These are phyloP conservation scores for Phaeophleospora eucalypticola DNA, from an alignment of 2,329 filamentous ascomycete genomes.

Conservation along the genomic window DNA sequence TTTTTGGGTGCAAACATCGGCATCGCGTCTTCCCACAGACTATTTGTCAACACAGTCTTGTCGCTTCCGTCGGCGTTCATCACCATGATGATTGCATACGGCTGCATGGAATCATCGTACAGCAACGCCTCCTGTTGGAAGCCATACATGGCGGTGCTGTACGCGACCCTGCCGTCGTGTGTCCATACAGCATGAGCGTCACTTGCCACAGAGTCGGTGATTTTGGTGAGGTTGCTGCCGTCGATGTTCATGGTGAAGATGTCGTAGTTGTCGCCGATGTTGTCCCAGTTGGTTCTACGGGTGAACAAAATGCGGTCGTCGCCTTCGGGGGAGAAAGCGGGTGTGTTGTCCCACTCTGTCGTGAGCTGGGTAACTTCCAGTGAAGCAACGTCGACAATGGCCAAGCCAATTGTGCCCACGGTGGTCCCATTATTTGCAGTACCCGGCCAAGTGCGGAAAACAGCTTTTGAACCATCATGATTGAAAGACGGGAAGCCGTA, in stretches of 20 bases:
- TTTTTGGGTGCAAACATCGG: slow-evolving; percentile 12
- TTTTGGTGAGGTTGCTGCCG: slow-evolving; percentile 8
- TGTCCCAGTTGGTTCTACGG: slow-evolving; percentile 7
- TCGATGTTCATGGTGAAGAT: slow-evolving; percentile 13
- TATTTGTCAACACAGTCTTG: slow-evolving; percentile 14
- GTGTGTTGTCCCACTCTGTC: slow-evolving; percentile 10
- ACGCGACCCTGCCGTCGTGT: slow-evolving; percentile 6
- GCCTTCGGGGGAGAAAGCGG: slow-evolving; percentile 9
- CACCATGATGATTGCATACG: slow-evolving; percentile 9
- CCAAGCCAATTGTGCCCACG: slow-evolving; percentile 5
- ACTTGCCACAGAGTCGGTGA: slow-evolving; percentile 10
- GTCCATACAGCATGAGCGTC: slow-evolving; percentile 14
- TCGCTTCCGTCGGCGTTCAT: slow-evolving; percentile 13
- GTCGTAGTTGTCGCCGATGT: too few relatives aligned
- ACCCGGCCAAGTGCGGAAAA: slow-evolving; percentile 11
- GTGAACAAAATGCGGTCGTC: slow-evolving; percentile 14
- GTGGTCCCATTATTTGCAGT: slow-evolving; percentile 3
- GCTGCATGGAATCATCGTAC: slow-evolving; percentile 14
- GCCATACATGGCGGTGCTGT: slow-evolving; percentile 9
- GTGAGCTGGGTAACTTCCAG: slow-evolving; percentile 7
- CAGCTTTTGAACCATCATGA: slow-evolving; percentile 6
- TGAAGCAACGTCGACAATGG: slow-evolving; percentile 9
- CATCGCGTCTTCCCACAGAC: slow-evolving; percentile 14
- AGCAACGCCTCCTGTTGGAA: slow-evolving; percentile 7
- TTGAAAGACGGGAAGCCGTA: slow-evolving; percentile 9